phyloP scores from a whole-genome alignment of 257 asterid species.

The Cruciata laevipes region DNA sequence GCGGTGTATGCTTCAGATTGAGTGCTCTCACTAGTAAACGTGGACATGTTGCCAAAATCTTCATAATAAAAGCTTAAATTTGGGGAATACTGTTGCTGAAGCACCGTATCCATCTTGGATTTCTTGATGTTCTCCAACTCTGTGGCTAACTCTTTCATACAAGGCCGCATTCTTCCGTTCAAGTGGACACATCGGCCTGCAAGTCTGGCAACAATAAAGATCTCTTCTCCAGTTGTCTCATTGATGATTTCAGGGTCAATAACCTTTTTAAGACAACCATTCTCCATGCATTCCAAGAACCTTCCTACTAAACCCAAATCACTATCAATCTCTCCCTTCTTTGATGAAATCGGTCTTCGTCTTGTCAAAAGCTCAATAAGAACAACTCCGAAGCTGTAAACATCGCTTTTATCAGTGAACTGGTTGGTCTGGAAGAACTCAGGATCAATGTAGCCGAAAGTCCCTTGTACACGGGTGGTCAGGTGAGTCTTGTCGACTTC shows the following conservation, averaged over 20 bases:
- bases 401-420: neutral
- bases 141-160: neutral
- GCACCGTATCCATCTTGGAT: neutral
- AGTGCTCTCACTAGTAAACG: neutral
- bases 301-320: neutral
- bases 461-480: neutral
- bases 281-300: neutral
- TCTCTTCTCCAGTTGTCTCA: neutral
- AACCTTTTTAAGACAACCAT: neutral
- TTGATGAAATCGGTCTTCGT: neutral
- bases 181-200: neutral
- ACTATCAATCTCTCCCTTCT: neutral
- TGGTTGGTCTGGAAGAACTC: neutral
- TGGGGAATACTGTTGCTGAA: neutral
- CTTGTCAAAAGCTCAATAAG: neutral
- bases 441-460: neutral
- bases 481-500: neutral
- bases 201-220: neutral
- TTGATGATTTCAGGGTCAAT: neutral
- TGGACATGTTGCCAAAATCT: neutral
- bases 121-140: neutral
- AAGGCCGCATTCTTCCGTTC: neutral
- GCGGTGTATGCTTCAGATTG: neutral
- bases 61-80: neutral
- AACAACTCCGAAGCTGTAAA: neutral